phyloP scores from a whole-genome alignment of 208 protist genomes.

The Acanthamoeba culbertsoni region DNA sequence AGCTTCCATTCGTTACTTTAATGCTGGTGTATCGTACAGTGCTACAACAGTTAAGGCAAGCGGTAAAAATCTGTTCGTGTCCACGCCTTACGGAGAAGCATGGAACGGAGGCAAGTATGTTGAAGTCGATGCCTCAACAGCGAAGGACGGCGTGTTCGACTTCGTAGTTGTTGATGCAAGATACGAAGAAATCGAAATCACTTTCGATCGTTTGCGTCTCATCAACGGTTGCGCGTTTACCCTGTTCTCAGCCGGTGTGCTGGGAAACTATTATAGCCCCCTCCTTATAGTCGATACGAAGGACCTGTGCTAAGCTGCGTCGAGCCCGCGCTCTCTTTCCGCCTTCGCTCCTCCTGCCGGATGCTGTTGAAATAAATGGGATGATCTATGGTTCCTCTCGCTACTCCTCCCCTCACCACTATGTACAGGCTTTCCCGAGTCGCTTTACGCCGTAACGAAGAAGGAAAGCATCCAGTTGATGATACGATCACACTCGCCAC shows the following conservation, averaged over 20 bases:
- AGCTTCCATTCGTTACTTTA: neutral
- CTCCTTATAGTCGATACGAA: neutral
- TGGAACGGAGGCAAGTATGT: neutral
- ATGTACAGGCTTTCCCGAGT: neutral
- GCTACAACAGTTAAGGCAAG: neutral
- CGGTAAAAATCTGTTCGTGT: neutral
- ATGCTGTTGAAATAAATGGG: no score
- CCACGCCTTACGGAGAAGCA: neutral
- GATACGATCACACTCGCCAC: neutral
- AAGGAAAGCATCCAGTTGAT: slow-evolving; percentile 15
- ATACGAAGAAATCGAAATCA: neutral
- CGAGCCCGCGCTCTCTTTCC: no score
- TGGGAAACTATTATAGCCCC: neutral
- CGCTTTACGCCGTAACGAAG: neutral
- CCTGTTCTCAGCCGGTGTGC: neutral
- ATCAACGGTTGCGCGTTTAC: neutral
- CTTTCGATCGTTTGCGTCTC: neutral
- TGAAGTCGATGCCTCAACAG: neutral
- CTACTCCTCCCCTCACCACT: neutral
- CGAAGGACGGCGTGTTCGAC: neutral
- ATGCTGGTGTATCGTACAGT: neutral
- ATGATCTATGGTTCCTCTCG: no score
- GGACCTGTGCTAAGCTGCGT: neutral
- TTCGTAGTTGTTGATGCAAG: neutral
- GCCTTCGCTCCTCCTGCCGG: neutral